Base-by-base conservation (phyloP, 148 eudicot genomes). In the Fagopyrum esculentum region DNA sequence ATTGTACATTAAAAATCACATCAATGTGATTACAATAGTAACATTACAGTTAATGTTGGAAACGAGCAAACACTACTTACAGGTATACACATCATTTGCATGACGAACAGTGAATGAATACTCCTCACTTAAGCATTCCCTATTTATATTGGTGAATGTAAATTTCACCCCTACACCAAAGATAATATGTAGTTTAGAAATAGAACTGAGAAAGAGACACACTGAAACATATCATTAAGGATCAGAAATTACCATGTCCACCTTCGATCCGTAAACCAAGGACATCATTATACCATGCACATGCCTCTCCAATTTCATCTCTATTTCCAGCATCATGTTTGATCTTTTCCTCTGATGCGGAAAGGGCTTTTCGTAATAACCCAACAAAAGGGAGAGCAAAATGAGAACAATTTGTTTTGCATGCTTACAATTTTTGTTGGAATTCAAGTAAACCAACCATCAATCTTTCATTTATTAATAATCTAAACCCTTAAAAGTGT, bases 191-290 rank as follows among this genome's bases (percentile, higher is more conserved):
- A 76, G 75, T 79, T 73, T 54, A 73, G 73, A 22, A 8, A 35
- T 50, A 69, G 19, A 26, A 4, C n/a, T 8, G 52, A 29, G 17
- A 52, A 10, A 68, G 64, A 49, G 47, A 40, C 48, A 57, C 4
- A 55, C 7, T 22, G 0, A 12, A 6, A 11, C 73, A 46, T 60
- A 71, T 51, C 44, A 54, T 44, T 35, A 29, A 77, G 26, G 52
- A 73, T 72, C 72, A 29, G 57, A 76, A 68, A 4, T 78, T 82
- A 96, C 99, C 99, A 78, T 83, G 94, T 55, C 98, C 94, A 45
- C 94, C 84, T 81, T 96, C 98, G 74, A 92, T 87, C 48, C 83
- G 83, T 79, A 96, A 85, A 80, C 99, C 99, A 83, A 92, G 95
- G 73, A 87, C 89, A 80, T 78, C 85, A 73, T 89, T 89, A 83